phyloP scores from a whole-genome alignment of 129 eudicot genomes.

The Centaurea solstitialis region DNA sequence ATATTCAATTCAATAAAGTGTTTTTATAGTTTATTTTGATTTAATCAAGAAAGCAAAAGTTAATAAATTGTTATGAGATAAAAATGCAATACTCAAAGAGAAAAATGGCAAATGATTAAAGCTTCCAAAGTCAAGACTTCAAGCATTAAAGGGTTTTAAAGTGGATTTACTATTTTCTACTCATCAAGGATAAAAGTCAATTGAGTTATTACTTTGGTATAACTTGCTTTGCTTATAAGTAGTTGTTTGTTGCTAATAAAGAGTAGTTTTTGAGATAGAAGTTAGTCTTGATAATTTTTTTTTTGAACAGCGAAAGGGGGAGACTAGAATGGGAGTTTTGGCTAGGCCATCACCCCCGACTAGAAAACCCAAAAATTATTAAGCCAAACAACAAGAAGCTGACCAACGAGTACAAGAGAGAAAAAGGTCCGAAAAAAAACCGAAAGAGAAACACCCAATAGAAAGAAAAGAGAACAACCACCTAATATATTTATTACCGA shows the following conservation, averaged over 20 bases:
- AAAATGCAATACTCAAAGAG: not conserved
- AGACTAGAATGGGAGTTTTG: too few species aligned
- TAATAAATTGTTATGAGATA: too few species aligned
- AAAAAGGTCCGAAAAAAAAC: too few species aligned
- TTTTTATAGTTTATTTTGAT: not conserved
- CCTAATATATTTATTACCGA: too few species aligned
- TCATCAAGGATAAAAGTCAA: not conserved
- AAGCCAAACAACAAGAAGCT: too few species aligned
- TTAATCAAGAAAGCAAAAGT: not conserved
- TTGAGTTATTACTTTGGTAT: not conserved
- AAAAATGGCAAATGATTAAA: not conserved
- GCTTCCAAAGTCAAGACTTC: not conserved
- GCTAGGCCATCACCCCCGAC: too few species aligned
- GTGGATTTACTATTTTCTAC: not conserved
- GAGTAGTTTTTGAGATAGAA: not conserved
- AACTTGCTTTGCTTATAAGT: not conserved
- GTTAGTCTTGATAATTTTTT: not conserved
- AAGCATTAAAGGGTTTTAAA: not conserved
- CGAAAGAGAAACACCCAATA: too few species aligned
- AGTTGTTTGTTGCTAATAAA: not conserved
- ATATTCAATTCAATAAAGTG: too few species aligned
- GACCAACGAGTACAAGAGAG: too few species aligned
- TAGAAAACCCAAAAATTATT: too few species aligned
- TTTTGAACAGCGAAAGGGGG: too few species aligned
- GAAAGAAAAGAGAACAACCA: too few species aligned